These are phyloP conservation scores for Chytridiales sp. DNA, from an alignment of 371 early-diverging fungal genomes.

Conservation along the genomic window DNA sequence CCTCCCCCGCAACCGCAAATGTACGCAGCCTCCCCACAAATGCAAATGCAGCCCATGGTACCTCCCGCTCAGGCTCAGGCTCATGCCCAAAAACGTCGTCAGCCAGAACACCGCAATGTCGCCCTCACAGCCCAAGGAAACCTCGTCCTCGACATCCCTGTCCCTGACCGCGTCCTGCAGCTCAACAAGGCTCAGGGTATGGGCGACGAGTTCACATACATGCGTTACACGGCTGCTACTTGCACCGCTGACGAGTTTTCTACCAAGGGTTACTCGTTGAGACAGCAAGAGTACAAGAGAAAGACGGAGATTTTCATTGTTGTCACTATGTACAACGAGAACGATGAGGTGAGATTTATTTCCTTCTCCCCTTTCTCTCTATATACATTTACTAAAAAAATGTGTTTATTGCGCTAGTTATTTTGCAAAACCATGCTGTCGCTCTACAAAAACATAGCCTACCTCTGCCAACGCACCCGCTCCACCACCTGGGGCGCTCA, in stretches of 20 bases:
- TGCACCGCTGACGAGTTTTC: conserved; percentile 77
- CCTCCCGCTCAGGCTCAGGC: too few relatives aligned
- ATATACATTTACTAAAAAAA: conserved; percentile 13
- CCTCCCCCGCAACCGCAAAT: too few relatives aligned
- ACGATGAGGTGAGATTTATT: conserved; percentile 1
- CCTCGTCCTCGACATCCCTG: conserved; percentile 45
- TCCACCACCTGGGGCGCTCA: conserved; percentile 80
- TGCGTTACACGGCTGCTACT: conserved; percentile 74
- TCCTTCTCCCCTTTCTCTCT: not conserved
- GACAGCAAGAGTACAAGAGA: conserved; percentile 72
- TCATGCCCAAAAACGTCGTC: too few relatives aligned
- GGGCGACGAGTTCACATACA: conserved; percentile 65
- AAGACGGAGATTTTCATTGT: conserved; percentile 81
- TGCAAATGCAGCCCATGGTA: too few relatives aligned
- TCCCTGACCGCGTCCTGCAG: conserved; percentile 38
- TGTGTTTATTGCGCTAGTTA: conserved; percentile 90
- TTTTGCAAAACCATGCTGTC: conserved; percentile 82
- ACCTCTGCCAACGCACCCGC: conserved; percentile 77
- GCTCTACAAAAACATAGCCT: conserved; percentile 83
- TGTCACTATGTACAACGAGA: conserved; percentile 62
- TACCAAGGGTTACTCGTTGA: conserved; percentile 68
- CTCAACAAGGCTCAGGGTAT: conserved; percentile 21
- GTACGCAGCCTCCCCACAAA: too few relatives aligned
- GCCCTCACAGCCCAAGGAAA: conserved; percentile 47
- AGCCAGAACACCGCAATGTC: conserved; percentile 36